Evolutionary conservation across 139 green algal species (phyloP), one percentile per base, ranked within the genome.

Genomic region (Zygnema cylindricum): DNA sequence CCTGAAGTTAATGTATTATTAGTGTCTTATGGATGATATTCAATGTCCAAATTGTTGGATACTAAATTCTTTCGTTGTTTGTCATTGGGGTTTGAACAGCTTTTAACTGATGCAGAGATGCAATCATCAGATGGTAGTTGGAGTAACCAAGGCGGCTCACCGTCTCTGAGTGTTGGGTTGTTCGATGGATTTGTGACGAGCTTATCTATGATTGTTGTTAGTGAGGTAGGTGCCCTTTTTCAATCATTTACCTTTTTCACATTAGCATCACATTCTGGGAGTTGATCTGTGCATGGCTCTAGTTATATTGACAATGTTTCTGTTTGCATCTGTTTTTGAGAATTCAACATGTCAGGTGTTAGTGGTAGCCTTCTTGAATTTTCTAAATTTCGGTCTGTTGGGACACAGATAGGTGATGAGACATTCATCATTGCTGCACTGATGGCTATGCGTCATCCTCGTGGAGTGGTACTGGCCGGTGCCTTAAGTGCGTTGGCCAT

Each of bases 391-490:
- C 33, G 16, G 25, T 69, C 2, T 25, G 0, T 25, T 39, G 1
- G 54, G 36, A 1, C 23, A 38, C 92, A 94, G 81, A 69, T 95
- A 32, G 92, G 92, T 1, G 92, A 95, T 84, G 92, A 95, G 86
- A 95, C 92, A 55, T 95, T 95, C 82, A 95, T 95, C 81, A 95
- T 95, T 43, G 92, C 92, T 1, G 92, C 92, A 0, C 85, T 95
- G 32, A 93, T 95, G 91, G 92, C 92, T 3, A 95, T 95, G 92
- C 86, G 92, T 3, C 84, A 95, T 75, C 79, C 92, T 0, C 87
- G 92, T 21, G 43, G 73, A 38, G 89, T 94, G 25, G 86, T 95
- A 32, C 71, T 93, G 39, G 35, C 42, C 30, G 92, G 92, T 21
- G 92, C 88, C 1, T 79, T 95, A 32, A 39, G 32, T 43, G 92